Evolutionary conservation across 1,284 basidiomycete species (phyloP).

Genomic region (Cryptococcus sp.): DNA sequence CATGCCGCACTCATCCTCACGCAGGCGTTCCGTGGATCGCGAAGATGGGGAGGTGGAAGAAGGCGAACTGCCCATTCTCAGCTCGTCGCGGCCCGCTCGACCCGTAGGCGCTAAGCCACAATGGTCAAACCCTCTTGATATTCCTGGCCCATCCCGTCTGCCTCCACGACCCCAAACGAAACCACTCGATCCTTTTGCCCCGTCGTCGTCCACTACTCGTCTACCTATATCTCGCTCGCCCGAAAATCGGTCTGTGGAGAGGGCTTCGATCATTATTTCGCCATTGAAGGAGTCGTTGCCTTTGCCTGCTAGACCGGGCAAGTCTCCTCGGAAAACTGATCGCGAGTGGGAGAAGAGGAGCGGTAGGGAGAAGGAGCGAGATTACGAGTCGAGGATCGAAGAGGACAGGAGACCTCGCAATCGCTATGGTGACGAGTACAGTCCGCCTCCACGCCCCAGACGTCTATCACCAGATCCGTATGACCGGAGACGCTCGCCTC

Average conservation of each 20-base stretch:
- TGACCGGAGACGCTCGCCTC: constrained; percentile 1
- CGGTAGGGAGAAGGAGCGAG: neutral
- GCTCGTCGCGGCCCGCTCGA: neutral
- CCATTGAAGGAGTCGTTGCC: neutral
- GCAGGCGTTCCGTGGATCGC: constrained; percentile 6
- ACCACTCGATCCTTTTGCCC: neutral
- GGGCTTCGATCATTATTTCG: neutral
- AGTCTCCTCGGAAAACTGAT: neutral
- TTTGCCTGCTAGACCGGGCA: neutral
- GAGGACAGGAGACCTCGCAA: constrained; percentile 1
- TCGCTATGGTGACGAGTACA: neutral
- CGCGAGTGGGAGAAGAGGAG: neutral
- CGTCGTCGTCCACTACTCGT: neutral
- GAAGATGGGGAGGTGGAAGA: constrained; percentile 20
- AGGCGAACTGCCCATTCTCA: constrained; percentile 3
- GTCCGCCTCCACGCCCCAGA: constrained; percentile 1
- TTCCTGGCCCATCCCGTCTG: neutral
- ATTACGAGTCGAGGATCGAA: neutral
- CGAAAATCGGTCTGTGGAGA: neutral
- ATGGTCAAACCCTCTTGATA: neutral
- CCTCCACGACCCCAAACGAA: too few species aligned
- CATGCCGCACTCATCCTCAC: constrained; percentile 1
- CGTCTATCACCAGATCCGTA: neutral
- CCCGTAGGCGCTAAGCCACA: constrained; percentile 1
- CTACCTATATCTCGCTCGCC: neutral